These are phyloP conservation scores for Carnegiea gigantea DNA, from an alignment of 179 eudicot genomes.

Conservation along the genomic window DNA sequence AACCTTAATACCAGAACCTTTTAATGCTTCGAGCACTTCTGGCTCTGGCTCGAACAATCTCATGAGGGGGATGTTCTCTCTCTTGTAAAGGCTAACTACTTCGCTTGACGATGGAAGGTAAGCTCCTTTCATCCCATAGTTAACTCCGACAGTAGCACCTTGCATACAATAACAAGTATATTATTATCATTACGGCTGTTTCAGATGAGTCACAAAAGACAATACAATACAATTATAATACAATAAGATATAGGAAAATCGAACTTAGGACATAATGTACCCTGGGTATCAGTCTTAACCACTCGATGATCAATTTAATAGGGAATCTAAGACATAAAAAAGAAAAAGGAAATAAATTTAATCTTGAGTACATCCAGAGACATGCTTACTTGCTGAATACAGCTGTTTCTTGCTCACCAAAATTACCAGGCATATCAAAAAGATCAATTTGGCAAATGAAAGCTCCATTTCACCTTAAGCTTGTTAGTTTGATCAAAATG, in stretches of 20 bases:
- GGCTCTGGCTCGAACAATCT: constrained; percentile 41
- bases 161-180: not conserved
- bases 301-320: no score
- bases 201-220: no score
- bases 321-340: not conserved
- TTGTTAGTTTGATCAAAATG: not conserved
- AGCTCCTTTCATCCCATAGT: constrained; percentile 38
- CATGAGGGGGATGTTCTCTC: constrained; percentile 28
- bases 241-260: no score
- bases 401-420: not conserved
- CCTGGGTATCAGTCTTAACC: no score
- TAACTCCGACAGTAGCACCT: constrained; percentile 38
- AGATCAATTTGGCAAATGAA: not conserved
- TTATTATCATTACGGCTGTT: no score
- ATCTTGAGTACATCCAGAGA: not conserved
- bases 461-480: not conserved
- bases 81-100: constrained; percentile 29
- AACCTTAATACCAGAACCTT: constrained; percentile 35
- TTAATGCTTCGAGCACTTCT: constrained; percentile 35
- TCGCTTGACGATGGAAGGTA: constrained; percentile 37
- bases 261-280: no score
- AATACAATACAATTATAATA: no score
- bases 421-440: not conserved
- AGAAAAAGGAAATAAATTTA: not conserved
- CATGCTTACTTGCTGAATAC: constrained; percentile 17